phyloP scores from a whole-genome alignment of 148 eudicot species.

The Spergularia bocconei region DNA sequence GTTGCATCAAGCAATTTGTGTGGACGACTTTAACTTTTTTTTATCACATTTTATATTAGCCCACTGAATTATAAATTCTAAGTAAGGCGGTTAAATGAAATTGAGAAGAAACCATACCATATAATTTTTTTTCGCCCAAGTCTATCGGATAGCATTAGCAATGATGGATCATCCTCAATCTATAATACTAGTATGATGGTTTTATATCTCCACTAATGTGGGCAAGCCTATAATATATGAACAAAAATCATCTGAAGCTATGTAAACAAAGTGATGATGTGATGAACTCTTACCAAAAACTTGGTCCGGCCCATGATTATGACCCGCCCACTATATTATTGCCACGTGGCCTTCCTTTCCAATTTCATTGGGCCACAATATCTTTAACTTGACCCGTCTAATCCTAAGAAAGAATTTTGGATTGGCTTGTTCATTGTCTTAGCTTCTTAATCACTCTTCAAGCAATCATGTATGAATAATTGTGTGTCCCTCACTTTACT shows the following conservation, averaged over 20 bases:
- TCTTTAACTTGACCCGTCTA: neutral
- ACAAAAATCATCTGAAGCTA: neutral
- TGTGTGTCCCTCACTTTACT: neutral
- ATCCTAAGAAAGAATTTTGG: slow-evolving; percentile 11
- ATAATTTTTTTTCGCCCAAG: too few relatives aligned
- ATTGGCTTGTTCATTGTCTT: slow-evolving; percentile 16
- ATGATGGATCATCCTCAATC: too few relatives aligned
- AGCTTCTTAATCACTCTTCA: slow-evolving; percentile 17
- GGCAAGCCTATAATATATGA: too few relatives aligned
- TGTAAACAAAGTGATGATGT: neutral
- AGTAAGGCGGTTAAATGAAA: too few relatives aligned
- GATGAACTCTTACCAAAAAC: neutral
- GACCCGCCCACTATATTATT: slow-evolving; percentile 8
- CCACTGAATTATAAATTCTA: too few relatives aligned
- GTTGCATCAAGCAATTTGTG: too few relatives aligned
- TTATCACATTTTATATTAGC: too few relatives aligned
- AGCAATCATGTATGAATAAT: slow-evolving; percentile 20
- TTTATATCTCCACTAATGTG: too few relatives aligned
- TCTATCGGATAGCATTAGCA: too few relatives aligned
- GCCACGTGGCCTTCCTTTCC: neutral
- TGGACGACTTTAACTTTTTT: too few relatives aligned
- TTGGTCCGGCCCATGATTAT: slow-evolving; percentile 24
- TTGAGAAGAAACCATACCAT: too few relatives aligned
- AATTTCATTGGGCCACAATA: slow-evolving; percentile 11
- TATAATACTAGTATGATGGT: too few relatives aligned